Evolutionary conservation across 768 basidiomycete genomes (phyloP), one percentile per base, ranked within the genome.

Genomic region (Sporobolomyces roseus): DNA sequence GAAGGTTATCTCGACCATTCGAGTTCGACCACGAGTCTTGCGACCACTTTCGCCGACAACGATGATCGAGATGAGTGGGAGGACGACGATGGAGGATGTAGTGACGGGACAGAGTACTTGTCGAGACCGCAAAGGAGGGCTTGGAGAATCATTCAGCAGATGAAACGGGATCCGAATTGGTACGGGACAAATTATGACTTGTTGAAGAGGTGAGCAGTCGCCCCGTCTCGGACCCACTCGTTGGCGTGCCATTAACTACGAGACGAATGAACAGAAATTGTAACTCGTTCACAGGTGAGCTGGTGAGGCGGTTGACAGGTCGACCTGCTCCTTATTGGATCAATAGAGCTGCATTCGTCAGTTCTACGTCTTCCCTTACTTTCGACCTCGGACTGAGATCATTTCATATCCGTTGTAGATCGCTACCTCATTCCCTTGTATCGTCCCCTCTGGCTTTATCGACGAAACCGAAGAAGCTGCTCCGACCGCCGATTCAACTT

Each of bases 221-320:
- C 4, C 10, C 43, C 41, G 27, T 46, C 29, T 41, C 23, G 23
- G 12, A 21, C 6, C 7, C 45, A 14, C 3, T n/a, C 35, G 36
- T 25, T 27, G 10, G 14, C 21, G n/a, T 36, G 19, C 27, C n/a
- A n/a, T n/a, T n/a, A n/a, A n/a, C n/a, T 9, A 33, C 10, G n/a
- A 25, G 29, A 17, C 21, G 12, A 14, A 8, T 38, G 29, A 2
- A 1, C 61, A 71, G 70, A 30, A 71, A 71, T 29, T 71, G 70
- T 51, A 71, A 71, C 27, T 27, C 55, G 19, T 66, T 71, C 58
- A 71, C 70, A 25, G 56, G 66, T 48, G 70, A 71, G 51, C 65
- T 71, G 27, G 61, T 71, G 23, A 51, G 50, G 35, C 48, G 65
- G 0, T 21, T 71, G 23, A 71, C 70, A 1, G 70, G 70, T 0